These are phyloP conservation scores for Globisporangium alternatum DNA, from an alignment of 352 stramenopile genomes.

Conservation along the genomic window DNA sequence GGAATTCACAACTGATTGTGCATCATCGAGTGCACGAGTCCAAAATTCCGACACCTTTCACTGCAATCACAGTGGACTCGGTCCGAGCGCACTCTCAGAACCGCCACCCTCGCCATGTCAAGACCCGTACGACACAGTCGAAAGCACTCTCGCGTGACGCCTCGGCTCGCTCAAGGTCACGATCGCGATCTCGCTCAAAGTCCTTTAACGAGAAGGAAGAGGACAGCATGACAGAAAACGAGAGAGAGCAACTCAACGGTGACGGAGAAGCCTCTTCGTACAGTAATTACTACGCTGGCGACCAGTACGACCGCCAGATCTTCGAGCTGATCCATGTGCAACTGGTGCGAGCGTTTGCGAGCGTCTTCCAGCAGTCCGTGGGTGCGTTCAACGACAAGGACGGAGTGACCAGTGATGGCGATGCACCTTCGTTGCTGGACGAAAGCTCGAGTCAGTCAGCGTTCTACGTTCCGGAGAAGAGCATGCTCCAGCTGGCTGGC, in stretches of 20 bases:
- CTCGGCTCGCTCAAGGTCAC: background rate
- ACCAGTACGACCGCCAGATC: conserved; percentile 73
- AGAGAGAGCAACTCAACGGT: conserved; percentile 13
- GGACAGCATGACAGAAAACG: background rate
- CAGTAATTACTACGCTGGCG: conserved; percentile 12
- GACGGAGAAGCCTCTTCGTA: background rate
- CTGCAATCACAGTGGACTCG: conserved; percentile 4
- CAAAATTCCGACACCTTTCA: background rate
- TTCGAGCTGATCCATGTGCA: conserved; percentile 57
- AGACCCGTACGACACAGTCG: background rate
- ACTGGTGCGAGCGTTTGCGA: conserved; percentile 54
- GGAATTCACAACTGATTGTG: conserved; percentile 60
- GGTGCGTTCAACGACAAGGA: conserved; percentile 53
- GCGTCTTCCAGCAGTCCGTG: conserved; percentile 75
- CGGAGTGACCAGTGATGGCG: conserved; percentile 21
- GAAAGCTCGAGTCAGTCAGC: conserved; percentile 23
- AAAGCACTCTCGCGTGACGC: background rate
- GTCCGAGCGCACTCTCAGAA: background rate
- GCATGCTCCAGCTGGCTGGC: conserved; percentile 67
- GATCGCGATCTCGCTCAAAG: conserved; percentile 6
- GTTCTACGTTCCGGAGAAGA: conserved; percentile 70
- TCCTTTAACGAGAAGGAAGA: conserved; percentile 2
- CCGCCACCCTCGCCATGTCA: background rate
- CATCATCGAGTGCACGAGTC: conserved; percentile 30
- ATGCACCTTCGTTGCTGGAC: conserved; percentile 12